These are phyloP conservation scores for Auricularia auricula-judae DNA, from an alignment of 768 basidiomycete genomes.

Conservation along the genomic window DNA sequence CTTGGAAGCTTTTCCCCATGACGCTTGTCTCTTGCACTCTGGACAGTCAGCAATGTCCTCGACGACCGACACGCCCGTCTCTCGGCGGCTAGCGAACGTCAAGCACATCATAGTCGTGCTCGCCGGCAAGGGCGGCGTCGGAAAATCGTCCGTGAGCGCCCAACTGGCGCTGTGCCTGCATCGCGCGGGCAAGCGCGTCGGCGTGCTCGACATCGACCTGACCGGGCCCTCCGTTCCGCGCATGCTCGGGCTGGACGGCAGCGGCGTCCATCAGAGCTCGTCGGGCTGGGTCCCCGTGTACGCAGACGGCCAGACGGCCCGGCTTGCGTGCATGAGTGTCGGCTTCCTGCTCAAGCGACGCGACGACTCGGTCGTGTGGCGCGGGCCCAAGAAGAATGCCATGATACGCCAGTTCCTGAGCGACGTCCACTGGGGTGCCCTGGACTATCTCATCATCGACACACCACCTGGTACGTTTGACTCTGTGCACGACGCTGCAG, in stretches of 20 bases:
- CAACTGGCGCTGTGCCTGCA: constrained; percentile 87
- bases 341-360: constrained; percentile 87
- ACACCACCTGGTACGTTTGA: constrained; percentile 80
- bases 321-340: constrained; percentile 92
- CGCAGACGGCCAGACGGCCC: constrained; percentile 63
- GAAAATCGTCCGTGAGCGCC: constrained; percentile 91
- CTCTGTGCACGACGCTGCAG: background rate
- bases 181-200: constrained; percentile 55
- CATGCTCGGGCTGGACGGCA: constrained; percentile 84
- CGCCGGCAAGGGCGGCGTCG: constrained; percentile 93
- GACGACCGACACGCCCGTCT: constrained; percentile 41
- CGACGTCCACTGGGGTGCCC: constrained; percentile 90
- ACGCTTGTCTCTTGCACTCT: no score
- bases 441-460: constrained; percentile 88
- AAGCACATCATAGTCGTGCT: constrained; percentile 86
- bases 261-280: constrained; percentile 84
- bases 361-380: constrained; percentile 92
- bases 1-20: no score
- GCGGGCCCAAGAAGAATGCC: constrained; percentile 96
- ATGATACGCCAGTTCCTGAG: constrained; percentile 95
- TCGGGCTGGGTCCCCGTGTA: constrained; percentile 98
- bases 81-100: constrained; percentile 59
- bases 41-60: background rate
- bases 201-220: constrained; percentile 89
- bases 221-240: constrained; percentile 92